Conservation (phyloP, 805 yeast genomes). For the Kockiozyma suomiensis region DNA sequence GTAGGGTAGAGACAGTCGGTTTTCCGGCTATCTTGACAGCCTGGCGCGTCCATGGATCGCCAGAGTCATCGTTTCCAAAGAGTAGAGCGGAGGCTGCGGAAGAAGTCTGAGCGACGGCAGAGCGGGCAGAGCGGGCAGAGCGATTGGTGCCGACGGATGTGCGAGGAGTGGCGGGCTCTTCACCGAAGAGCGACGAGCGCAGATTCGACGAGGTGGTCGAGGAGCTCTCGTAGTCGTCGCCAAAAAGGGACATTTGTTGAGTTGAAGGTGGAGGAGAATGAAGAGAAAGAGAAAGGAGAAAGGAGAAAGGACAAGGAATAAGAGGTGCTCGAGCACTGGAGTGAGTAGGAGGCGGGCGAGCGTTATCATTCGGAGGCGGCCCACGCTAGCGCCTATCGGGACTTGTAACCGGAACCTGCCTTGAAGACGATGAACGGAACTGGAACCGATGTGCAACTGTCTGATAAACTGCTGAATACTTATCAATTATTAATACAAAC, state of each 20-base stretch:
- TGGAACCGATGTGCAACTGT: neutral
- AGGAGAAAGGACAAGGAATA: neutral
- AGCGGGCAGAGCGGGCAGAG: constrained; percentile 12
- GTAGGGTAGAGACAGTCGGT: constrained; percentile 32
- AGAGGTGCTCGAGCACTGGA: too few species aligned
- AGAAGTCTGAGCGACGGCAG: neutral
- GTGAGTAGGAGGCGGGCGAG: constrained; percentile 2
- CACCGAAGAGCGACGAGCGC: constrained; percentile 22
- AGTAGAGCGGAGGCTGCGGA: constrained; percentile 14
- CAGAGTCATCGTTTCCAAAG: constrained; percentile 20
- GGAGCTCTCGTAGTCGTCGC: constrained; percentile 36
- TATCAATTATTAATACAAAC: too few species aligned
- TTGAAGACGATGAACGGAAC: neutral
- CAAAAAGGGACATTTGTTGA: constrained; percentile 33
- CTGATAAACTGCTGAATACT: neutral
- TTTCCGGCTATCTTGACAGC: constrained; percentile 14
- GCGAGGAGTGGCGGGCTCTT: constrained; percentile 13
- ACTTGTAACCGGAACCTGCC: neutral
- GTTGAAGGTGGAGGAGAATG: neutral
- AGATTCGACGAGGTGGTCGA: constrained; percentile 18
- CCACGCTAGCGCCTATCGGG: constrained; percentile 10
- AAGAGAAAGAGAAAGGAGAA: neutral
- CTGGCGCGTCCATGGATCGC: constrained; percentile 15
- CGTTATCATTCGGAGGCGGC: constrained; percentile 9
- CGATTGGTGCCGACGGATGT: constrained; percentile 18